Conservation (phyloP, 768 basidiomycete genomes). For the Macrocybe gigantea region DNA sequence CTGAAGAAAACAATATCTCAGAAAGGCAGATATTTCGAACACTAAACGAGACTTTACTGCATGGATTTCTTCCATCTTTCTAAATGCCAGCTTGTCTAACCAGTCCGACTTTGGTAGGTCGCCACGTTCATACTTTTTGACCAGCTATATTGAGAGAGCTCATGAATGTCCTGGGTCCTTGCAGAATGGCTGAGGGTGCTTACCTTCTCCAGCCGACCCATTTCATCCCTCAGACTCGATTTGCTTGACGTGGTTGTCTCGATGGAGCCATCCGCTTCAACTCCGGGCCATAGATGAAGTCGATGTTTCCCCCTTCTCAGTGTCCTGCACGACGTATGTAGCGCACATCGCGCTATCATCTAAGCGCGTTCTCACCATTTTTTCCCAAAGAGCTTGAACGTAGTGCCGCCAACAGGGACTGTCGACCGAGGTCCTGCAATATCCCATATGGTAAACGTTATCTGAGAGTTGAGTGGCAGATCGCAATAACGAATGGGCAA, state of each 20-base stretch:
- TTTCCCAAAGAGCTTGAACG: constrained; percentile 86
- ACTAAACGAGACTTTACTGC: constrained; percentile 46
- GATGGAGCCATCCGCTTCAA: constrained; percentile 80
- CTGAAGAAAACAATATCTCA: constrained; percentile 28
- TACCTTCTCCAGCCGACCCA: constrained; percentile 93
- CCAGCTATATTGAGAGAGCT: constrained; percentile 39
- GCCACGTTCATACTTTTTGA: constrained; percentile 95
- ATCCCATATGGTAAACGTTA: constrained; percentile 96
- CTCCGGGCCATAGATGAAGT: constrained; percentile 73
- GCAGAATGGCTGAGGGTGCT: constrained; percentile 6
- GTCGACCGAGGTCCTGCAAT: constrained; percentile 79
- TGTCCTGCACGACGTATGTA: constrained; percentile 46
- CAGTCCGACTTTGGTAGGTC: constrained; percentile 94
- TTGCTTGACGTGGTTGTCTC: constrained; percentile 89
- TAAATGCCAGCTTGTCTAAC: constrained; percentile 89
- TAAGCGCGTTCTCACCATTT: constrained; percentile 62
- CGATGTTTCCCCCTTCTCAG: constrained; percentile 89
- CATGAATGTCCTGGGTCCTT: constrained; percentile 15
- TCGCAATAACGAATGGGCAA: constrained; percentile 92
- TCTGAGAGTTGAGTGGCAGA: constrained; percentile 81
- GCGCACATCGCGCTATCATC: constrained; percentile 1
- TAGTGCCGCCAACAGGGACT: constrained; percentile 85
- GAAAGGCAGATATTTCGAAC: neutral
- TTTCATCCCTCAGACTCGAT: constrained; percentile 75
- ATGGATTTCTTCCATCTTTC: constrained; percentile 94